A percentile compares a stretch with the other conserved stretches of the same genome.
phyloP scores from a whole-genome alignment of 371 early-diverging fungal genomes.

The Gilbertella persicaria region DNA sequence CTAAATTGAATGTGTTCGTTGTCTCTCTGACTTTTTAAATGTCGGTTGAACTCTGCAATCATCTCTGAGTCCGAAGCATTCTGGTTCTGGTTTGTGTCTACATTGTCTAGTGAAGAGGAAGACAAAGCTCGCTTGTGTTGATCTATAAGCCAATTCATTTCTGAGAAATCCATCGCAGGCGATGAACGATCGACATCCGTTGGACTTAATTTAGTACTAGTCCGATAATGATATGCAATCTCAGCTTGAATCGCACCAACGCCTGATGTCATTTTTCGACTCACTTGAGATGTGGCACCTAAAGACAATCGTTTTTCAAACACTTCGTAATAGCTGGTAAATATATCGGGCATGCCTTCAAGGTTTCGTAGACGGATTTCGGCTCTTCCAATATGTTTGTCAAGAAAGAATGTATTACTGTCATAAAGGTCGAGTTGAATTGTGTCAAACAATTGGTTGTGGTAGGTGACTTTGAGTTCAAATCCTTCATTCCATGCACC shows the following conservation, averaged over 20 bases:
- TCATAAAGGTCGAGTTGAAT: conserved; percentile 72
- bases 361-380: conserved; percentile 66
- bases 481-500: conserved; percentile 76
- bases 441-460: conserved; percentile 74
- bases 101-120: neutral
- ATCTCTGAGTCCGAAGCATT: conserved; percentile 18
- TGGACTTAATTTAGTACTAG: conserved; percentile 33
- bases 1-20: conserved; percentile 27
- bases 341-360: conserved; percentile 67
- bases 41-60: conserved; percentile 29
- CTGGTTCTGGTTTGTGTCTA: neutral
- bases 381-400: conserved; percentile 68
- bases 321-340: conserved; percentile 72
- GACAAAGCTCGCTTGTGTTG: conserved; percentile 29
- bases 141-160: conserved; percentile 26
- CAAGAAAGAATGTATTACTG: conserved; percentile 56
- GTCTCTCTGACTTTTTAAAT: conserved; percentile 26
- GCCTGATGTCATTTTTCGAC: conserved; percentile 57
- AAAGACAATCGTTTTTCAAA: conserved; percentile 63
- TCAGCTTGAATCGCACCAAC: conserved; percentile 68
- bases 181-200: neutral
- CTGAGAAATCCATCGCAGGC: conserved; percentile 4
- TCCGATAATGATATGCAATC: conserved; percentile 56
- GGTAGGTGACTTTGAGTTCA: conserved; percentile 71
- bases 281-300: conserved; percentile 60